Evolutionary conservation across 179 eudicot species (phyloP).

Genomic region (Corrigiola litoralis): DNA sequence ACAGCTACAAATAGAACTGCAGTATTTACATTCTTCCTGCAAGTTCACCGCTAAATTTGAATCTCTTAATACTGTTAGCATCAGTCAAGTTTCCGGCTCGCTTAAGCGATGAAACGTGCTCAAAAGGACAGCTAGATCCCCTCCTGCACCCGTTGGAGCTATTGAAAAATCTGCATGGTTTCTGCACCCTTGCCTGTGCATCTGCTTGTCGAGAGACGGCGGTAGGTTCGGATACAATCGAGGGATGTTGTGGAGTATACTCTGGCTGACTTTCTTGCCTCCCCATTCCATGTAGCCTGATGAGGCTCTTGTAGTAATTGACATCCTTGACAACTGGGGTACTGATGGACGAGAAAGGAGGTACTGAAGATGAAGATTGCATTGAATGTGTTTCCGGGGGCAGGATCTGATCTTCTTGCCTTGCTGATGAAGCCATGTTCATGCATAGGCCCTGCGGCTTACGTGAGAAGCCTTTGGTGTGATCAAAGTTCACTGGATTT

Average conservation of each 20-base stretch:
- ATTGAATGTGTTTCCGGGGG: not conserved
- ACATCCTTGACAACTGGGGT: constrained; percentile 28
- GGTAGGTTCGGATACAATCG: not conserved
- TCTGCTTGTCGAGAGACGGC: constrained; percentile 9
- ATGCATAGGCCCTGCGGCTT: not conserved
- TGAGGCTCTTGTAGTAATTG: constrained; percentile 38
- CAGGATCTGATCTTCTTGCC: not conserved
- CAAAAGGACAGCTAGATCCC: constrained; percentile 42
- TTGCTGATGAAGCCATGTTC: not conserved
- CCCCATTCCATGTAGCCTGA: constrained; percentile 49
- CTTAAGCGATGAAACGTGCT: constrained; percentile 29
- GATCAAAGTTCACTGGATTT: not conserved
- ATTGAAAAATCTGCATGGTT: constrained; percentile 37
- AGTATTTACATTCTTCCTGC: constrained; percentile 5
- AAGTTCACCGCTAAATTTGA: constrained; percentile 28
- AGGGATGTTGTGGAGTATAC: not conserved
- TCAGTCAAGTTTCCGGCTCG: constrained; percentile 26
- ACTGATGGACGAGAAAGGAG: constrained; percentile 13
- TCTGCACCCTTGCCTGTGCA: constrained; percentile 18
- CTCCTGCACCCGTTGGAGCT: constrained; percentile 39
- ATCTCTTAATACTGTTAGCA: constrained; percentile 34
- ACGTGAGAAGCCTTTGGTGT: not conserved
- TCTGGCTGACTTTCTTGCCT: constrained; percentile 16
- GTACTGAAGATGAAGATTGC: not conserved
- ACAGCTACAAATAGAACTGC: too few relatives aligned